Base-by-base conservation (phyloP, 257 asterid species). In the Jasminum sambac region DNA sequence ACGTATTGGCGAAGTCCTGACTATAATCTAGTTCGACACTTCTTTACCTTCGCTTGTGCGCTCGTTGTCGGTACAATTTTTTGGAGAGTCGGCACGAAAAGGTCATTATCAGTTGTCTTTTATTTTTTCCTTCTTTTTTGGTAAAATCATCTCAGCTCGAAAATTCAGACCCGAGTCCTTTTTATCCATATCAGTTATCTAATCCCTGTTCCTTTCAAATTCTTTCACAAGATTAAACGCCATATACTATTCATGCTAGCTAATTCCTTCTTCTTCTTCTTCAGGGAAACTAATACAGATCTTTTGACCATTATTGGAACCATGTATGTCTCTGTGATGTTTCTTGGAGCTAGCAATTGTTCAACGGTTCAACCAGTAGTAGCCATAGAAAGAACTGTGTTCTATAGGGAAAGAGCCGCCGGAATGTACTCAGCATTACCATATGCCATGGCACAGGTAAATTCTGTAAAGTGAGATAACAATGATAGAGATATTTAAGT, bases 1-100 rank as follows among this genome's bases (percentile, higher is more conserved):
- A 87, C 96, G 71, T 89, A 90, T 23, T 90, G 96, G 97, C 78
- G 97, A 83, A 92, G 96, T 65, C 96, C 98, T 0, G 95, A 90
- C 67, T 90, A 92, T 77, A 92, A 90, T 73, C 96, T 88, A 57
- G 98, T 90, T 2, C 69, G 98, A 69, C 80, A 71, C 78, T 85
- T 87, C 83, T 87, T 84, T 89, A 89, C 89, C 24, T 66, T 90
- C 62, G 84, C 80, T 23, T 86, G 88, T 44, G 95, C 98, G 3
- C 90, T 90, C 40, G 60, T 93, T 46, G 78, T 89, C 9, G 96
- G 98, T n/a, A 83, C 96, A 0, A 67, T 93, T 9, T 93, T 93
- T 72, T 86, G 94, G 95, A 71, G 80, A 48, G 87, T 86, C 36
- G 97, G 98, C 48, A 76, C 80, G 0, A 84, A 86, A 80, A 79